A percentile compares a stretch with the other conserved stretches of the same genome.
phyloP scores from a whole-genome alignment of 257 asterid species.

The Rauvolfia tetraphylla region DNA sequence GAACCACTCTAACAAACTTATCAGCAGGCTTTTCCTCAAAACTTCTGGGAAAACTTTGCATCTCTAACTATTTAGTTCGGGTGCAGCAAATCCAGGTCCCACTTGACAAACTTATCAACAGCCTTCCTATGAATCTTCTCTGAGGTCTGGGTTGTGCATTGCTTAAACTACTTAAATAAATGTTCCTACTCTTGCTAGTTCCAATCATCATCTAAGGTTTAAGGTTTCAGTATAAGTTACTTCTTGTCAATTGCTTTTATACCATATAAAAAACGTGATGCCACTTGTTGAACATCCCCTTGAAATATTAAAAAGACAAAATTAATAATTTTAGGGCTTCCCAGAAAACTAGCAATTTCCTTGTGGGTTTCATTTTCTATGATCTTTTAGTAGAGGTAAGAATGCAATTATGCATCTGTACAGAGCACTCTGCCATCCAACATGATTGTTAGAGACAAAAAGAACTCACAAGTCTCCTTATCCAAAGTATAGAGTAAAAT shows the following conservation, averaged over 20 bases:
- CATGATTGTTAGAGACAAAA: neutral
- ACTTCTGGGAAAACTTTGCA: neutral
- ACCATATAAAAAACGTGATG: neutral
- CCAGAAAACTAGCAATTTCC: neutral
- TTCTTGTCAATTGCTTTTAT: neutral
- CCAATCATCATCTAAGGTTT: neutral
- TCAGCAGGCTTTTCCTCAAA: neutral
- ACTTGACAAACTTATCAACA: neutral
- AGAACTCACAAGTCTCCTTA: neutral
- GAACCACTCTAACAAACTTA: slow-evolving; percentile 6
- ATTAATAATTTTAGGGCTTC: neutral
- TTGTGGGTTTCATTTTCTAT: neutral
- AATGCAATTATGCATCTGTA: neutral
- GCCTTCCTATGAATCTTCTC: neutral
- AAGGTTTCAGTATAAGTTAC: neutral
- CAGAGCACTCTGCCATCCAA: neutral
- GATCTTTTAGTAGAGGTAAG: neutral
- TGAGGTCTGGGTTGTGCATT: neutral
- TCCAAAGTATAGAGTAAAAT: neutral
- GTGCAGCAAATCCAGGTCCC: neutral
- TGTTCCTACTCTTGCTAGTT: neutral
- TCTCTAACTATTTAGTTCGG: neutral
- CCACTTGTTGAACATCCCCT: neutral
- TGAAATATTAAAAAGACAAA: neutral
- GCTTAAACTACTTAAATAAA: neutral